Percentiles rank a stretch among this genome's conserved stretches.
phyloP scores from a whole-genome alignment of 192 early-diverging fungal species.

The Coemansia sp. region DNA sequence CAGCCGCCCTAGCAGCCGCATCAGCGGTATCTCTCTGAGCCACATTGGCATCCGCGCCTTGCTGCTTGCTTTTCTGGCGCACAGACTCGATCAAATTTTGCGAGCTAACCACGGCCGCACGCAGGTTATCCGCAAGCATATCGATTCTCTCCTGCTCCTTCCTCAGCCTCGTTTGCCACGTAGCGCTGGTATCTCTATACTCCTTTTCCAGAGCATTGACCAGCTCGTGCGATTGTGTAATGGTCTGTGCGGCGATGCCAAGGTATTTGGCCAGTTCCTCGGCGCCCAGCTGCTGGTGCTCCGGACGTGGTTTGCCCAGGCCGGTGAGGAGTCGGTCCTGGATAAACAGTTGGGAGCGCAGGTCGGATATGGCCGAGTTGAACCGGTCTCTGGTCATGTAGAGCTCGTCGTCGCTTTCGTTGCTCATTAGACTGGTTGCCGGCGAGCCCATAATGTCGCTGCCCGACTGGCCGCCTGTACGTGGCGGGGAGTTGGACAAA shows the following conservation, averaged over 20 bases:
- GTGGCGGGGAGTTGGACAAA: constrained; percentile 1
- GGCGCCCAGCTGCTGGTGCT: constrained; percentile 11
- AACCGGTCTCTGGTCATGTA: constrained; percentile 54
- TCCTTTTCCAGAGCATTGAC: constrained; percentile 23
- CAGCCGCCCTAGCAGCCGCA: constrained; percentile 17
- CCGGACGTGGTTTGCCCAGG: constrained; percentile 32
- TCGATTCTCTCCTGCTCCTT: constrained; percentile 55
- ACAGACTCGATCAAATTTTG: constrained; percentile 38
- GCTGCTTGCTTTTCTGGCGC: constrained; percentile 18
- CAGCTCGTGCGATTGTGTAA: constrained; percentile 29
- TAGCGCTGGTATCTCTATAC: constrained; percentile 29
- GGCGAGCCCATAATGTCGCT: constrained; percentile 9
- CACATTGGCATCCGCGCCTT: not conserved
- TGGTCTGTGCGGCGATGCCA: constrained; percentile 33
- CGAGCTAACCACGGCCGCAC: constrained; percentile 49
- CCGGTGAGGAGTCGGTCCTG: constrained; percentile 61
- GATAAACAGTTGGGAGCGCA: constrained; percentile 63
- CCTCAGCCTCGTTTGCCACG: constrained; percentile 39
- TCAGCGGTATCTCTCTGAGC: not conserved
- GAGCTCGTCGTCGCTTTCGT: constrained; percentile 50
- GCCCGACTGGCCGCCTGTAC: constrained; percentile 11
- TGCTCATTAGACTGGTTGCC: constrained; percentile 40
- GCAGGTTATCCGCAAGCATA: constrained; percentile 55
- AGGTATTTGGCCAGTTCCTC: constrained; percentile 34
- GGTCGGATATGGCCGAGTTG: constrained; percentile 53